Conservation (phyloP, 495 filamentous ascomycete genomes). For the Penicillium simplicissimum region DNA sequence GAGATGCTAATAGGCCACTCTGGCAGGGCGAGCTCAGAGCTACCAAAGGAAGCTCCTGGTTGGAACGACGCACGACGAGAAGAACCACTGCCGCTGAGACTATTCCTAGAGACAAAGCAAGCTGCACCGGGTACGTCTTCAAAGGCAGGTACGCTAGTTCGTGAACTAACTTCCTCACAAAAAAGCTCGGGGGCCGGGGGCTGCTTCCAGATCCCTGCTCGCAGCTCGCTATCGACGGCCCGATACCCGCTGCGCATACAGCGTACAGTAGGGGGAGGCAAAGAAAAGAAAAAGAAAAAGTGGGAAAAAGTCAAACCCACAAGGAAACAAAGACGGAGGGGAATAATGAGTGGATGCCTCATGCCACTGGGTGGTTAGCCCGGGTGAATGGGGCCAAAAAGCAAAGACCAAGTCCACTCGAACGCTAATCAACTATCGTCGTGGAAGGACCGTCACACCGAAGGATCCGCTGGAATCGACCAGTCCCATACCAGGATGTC, state of each 20-base stretch:
- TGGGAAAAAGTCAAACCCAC: background rate
- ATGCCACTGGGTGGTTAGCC: background rate
- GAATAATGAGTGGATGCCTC: conserved; percentile 4
- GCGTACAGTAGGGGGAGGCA: conserved; percentile 28
- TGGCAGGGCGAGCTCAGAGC: background rate
- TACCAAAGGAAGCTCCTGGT: background rate
- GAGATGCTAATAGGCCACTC: background rate
- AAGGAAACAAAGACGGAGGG: conserved; percentile 5
- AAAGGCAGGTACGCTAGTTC: conserved; percentile 13
- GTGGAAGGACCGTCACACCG: conserved; percentile 2
- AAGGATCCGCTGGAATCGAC: conserved; percentile 3
- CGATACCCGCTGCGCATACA: conserved; percentile 38
- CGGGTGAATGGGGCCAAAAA: conserved; percentile 1
- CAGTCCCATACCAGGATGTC: background rate
- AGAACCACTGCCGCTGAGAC: background rate
- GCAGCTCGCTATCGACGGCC: conserved; percentile 38
- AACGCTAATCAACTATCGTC: background rate
- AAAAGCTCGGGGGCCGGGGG: background rate
- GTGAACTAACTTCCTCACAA: background rate
- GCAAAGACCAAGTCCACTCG: background rate
- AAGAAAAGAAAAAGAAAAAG: conserved; percentile 5
- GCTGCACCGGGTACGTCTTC: background rate
- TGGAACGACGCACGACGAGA: background rate
- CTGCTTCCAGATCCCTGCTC: conserved; percentile 29
- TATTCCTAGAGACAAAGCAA: background rate